Percentiles rank a stretch among this genome's conserved stretches.
These are phyloP conservation scores for Hemileia vastatrix DNA, from an alignment of 1,284 basidiomycete genomes.

Conservation along the genomic window DNA sequence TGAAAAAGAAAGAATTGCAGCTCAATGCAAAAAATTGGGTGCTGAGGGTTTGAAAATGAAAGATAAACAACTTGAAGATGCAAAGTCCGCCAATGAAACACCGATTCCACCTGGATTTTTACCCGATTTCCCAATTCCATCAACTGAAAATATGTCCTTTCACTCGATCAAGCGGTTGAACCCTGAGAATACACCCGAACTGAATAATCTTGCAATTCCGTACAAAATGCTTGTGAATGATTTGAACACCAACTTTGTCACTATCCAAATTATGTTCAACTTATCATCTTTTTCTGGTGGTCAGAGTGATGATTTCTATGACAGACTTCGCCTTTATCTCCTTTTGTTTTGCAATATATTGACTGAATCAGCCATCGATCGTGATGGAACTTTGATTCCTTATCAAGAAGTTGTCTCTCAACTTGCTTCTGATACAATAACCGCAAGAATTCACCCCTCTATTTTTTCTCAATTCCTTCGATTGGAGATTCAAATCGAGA, in stretches of 20 bases:
- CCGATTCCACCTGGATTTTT: slow-evolving; percentile 75
- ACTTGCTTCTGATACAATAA: no score
- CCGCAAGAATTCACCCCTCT: no score
- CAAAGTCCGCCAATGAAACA: slow-evolving; percentile 74
- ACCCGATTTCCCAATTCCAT: slow-evolving; percentile 78
- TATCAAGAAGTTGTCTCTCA: slow-evolving; percentile 86
- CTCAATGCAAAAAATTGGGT: slow-evolving; percentile 65
- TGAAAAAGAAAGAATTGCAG: slow-evolving; percentile 66
- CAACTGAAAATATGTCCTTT: no score
- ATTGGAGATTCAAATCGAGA: slow-evolving; percentile 73
- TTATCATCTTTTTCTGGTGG: slow-evolving; percentile 71
- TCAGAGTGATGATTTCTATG: no score
- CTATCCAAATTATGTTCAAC: no score
- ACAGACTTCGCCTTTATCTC: no score
- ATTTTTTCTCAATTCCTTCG: slow-evolving; percentile 69
- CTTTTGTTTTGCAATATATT: no score
- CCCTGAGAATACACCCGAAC: slow-evolving; percentile 59
- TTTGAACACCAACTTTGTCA: no score
- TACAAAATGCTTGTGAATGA: no score
- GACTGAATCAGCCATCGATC: slow-evolving; percentile 66
- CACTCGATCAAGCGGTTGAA: slow-evolving; percentile 95
- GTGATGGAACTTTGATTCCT: slow-evolving; percentile 59
- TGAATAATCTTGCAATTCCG: no score
- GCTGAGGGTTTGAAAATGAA: slow-evolving; percentile 66
- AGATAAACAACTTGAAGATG: slow-evolving; percentile 61